phyloP scores from a whole-genome alignment of 148 eudicot genomes.

The Talinum fruticosum region DNA sequence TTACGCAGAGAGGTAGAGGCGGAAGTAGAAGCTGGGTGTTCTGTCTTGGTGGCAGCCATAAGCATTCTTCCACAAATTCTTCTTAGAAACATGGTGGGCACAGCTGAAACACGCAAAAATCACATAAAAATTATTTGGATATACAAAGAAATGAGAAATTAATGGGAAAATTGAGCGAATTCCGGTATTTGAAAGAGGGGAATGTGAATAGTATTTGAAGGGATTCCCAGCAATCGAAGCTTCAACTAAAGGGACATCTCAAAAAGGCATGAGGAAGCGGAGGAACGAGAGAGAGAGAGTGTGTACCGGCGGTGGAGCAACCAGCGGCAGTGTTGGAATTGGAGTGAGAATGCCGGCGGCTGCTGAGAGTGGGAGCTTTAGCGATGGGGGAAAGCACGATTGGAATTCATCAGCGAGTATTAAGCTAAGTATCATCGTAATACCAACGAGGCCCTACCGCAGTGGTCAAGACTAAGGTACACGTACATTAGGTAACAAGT shows the following conservation, averaged over 20 bases:
- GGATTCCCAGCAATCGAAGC: background rate
- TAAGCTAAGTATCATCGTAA: too few species aligned
- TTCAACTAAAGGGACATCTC: background rate
- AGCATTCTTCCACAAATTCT: constrained; percentile 4
- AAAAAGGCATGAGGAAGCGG: background rate
- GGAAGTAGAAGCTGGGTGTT: background rate
- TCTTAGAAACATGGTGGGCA: constrained; percentile 4
- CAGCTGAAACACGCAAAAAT: background rate
- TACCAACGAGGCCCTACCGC: too few species aligned
- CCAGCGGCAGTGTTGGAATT: background rate
- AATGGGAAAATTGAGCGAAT: background rate
- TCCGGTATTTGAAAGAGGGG: background rate
- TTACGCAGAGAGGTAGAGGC: background rate
- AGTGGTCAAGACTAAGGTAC: too few species aligned
- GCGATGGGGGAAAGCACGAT: background rate
- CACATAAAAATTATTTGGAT: background rate
- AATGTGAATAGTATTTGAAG: background rate
- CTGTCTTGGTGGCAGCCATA: background rate
- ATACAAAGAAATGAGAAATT: background rate
- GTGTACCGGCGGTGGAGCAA: background rate
- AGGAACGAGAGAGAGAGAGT: background rate
- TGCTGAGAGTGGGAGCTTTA: background rate
- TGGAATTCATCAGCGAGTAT: too few species aligned
- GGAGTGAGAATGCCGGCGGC: background rate
- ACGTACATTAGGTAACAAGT: too few species aligned